These are phyloP conservation scores for Petunia secreta DNA, from an alignment of 257 asterid species.

Conservation along the genomic window DNA sequence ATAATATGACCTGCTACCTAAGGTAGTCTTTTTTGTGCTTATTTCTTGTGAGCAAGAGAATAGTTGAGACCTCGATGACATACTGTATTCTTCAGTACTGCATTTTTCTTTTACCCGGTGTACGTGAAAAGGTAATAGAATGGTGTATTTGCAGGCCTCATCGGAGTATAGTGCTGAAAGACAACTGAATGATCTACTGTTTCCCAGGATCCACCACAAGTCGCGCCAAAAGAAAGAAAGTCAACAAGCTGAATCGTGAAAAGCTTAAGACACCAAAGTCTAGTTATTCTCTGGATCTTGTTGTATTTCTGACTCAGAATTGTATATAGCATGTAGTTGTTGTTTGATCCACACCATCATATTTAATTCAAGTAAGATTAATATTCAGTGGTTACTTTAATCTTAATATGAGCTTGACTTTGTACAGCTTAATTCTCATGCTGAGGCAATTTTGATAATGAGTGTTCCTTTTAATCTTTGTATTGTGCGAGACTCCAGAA, in stretches of 20 bases:
- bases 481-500: background rate
- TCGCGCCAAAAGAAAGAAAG: slow-evolving; percentile 80
- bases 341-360: slow-evolving; percentile 7
- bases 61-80: slow-evolving; percentile 7
- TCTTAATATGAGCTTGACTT: slow-evolving; percentile 13
- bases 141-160: slow-evolving; percentile 65
- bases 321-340: slow-evolving; percentile 43
- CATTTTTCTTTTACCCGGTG: background rate
- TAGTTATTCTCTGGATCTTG: slow-evolving; percentile 15
- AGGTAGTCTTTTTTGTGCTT: background rate
- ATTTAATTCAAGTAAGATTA: background rate
- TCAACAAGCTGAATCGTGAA: slow-evolving; percentile 71
- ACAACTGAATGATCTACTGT: slow-evolving; percentile 73
- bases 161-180: slow-evolving; percentile 95
- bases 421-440: slow-evolving; percentile 20
- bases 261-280: background rate
- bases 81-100: background rate
- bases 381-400: background rate
- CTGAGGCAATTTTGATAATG: slow-evolving; percentile 8
- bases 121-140: background rate
- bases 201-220: slow-evolving; percentile 71
- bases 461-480: background rate
- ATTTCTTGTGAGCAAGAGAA: background rate
- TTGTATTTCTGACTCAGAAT: slow-evolving; percentile 31
- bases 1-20: background rate